phyloP scores from a whole-genome alignment of 139 green algal genomes.

The Closterium sp. region DNA sequence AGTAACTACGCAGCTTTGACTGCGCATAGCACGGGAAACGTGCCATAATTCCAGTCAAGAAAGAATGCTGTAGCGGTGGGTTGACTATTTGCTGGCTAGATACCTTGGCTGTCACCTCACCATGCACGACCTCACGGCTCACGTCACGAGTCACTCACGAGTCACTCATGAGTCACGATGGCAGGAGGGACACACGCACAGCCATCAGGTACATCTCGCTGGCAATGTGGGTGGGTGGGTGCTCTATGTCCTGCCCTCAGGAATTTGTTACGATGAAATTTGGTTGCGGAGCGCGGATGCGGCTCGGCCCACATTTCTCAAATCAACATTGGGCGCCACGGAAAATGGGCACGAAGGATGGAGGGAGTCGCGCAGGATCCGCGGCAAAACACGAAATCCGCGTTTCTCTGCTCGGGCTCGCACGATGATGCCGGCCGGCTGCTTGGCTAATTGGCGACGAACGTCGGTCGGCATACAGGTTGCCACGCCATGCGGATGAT shows the following conservation, averaged over 20 bases:
- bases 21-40: not conserved
- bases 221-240: not conserved
- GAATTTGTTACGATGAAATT: not conserved
- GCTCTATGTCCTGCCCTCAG: too few species aligned
- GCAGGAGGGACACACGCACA: not conserved
- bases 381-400: not conserved
- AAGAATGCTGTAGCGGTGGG: not conserved
- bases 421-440: too few species aligned
- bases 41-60: not conserved
- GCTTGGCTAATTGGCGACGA: too few species aligned
- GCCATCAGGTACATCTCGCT: not conserved
- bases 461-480: too few species aligned
- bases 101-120: not conserved
- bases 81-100: too few species aligned
- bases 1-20: not conserved
- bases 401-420: not conserved
- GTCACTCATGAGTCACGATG: not conserved
- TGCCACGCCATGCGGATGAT: too few species aligned
- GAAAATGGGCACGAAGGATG: not conserved
- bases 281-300: not conserved
- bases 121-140: too few species aligned
- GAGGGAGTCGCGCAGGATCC: too few species aligned
- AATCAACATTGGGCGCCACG: not conserved
- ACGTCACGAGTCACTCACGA: too few species aligned
- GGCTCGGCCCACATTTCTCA: not conserved